Percentiles rank a stretch among this genome's conserved stretches.
These are phyloP conservation scores for Viridothelium virens DNA, from an alignment of 495 filamentous ascomycete species.

Conservation along the genomic window DNA sequence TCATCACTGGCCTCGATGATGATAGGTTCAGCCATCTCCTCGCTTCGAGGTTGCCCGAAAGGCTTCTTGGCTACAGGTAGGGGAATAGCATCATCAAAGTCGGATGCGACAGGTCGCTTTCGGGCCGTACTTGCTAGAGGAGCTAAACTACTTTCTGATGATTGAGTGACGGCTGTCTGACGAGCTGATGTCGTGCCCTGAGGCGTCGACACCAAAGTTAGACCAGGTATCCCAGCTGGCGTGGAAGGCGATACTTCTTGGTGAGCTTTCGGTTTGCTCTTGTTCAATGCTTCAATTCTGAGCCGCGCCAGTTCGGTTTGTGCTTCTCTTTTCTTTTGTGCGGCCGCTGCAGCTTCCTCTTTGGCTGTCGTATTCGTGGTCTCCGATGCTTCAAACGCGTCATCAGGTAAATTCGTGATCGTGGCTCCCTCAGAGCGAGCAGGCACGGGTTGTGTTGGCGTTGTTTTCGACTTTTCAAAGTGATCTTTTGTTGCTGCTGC, in stretches of 20 bases:
- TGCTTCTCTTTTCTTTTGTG: slow-evolving; percentile 19
- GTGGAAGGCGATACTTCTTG: slow-evolving; percentile 5
- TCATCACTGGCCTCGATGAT: slow-evolving; percentile 77
- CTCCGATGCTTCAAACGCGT: background rate
- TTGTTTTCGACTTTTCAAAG: background rate
- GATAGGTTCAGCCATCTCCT: slow-evolving; percentile 38
- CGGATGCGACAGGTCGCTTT: slow-evolving; percentile 80
- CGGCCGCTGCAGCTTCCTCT: background rate
- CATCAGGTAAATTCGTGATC: background rate
- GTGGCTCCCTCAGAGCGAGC: background rate
- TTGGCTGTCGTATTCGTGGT: background rate
- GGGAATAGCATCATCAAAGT: slow-evolving; percentile 59
- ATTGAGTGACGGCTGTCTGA: background rate
- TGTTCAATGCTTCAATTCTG: slow-evolving; percentile 22
- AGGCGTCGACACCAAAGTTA: slow-evolving; percentile 29
- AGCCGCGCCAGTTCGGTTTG: slow-evolving; percentile 24
- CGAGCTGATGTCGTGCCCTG: slow-evolving; percentile 34
- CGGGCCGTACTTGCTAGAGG: background rate
- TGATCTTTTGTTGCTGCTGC: slow-evolving; percentile 5
- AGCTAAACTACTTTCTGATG: background rate
- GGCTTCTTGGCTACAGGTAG: slow-evolving; percentile 45
- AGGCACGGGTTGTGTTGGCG: background rate
- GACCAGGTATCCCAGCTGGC: slow-evolving; percentile 43
- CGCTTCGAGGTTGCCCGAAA: slow-evolving; percentile 48
- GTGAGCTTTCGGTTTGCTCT: slow-evolving; percentile 3